Base-by-base conservation (phyloP, 768 basidiomycete genomes). In the Scleroderma bovista region DNA sequence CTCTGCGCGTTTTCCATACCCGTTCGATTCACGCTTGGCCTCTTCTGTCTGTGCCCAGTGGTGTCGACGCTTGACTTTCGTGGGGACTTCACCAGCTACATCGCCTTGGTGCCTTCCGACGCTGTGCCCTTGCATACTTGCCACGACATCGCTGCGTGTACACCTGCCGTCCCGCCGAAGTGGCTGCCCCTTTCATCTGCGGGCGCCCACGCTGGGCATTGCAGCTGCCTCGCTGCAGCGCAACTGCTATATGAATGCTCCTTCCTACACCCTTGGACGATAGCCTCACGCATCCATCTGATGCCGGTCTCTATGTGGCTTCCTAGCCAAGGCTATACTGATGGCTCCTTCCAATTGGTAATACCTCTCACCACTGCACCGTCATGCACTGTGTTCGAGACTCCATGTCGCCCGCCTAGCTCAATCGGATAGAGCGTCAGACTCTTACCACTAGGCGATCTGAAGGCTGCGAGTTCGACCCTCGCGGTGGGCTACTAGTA, bases 341-440 rank as follows among this genome's bases (percentile, higher is more conserved):
- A n/a, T n/a, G n/a, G n/a, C n/a, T n/a, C n/a, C n/a, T n/a, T n/a
- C n/a, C n/a, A n/a, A n/a, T n/a, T n/a, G n/a, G n/a, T n/a, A n/a
- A n/a, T n/a, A n/a, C n/a, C n/a, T n/a, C n/a, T n/a, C n/a, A n/a
- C n/a, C n/a, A n/a, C n/a, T n/a, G n/a, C n/a, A n/a, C n/a, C n/a
- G 34, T 36, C 6, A 36, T 36, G 34, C 9, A 29, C 9, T 36
- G 34, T 13, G 13, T 36, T 15, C 6, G 34, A n/a, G 34, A 15
- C n/a, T 36, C n/a, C n/a, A 15, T 6, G 49, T 47, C 55, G 76
- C 76, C 78, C 74, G 76, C 76, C 76, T 78, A 79, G 78, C 76
- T 79, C 78, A 78, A 78, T 78, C 75, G 76, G 76, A 78, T 79
- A 78, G 77, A 79, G 76, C 76, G 76, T 78, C 76, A 79, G 76